Percentiles rank a stretch among this genome's conserved stretches.
phyloP scores from a whole-genome alignment of 2,329 filamentous ascomycete species.

The Orbilia ellipsospora region DNA sequence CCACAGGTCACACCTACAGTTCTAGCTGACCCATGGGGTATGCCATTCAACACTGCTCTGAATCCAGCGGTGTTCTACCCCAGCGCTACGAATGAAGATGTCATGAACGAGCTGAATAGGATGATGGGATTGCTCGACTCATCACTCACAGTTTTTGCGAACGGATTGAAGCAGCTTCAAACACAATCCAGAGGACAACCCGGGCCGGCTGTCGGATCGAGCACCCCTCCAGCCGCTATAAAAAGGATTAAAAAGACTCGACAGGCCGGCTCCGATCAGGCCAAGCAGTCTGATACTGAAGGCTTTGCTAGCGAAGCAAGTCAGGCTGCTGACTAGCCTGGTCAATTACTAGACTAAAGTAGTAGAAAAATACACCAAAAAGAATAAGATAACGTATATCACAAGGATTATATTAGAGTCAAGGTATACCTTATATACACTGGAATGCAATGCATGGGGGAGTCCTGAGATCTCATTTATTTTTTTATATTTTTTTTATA shows the following conservation, averaged over 20 bases:
- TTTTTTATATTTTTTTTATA: conserved; percentile 16
- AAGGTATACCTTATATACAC: conserved; percentile 21
- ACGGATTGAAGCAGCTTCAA: conserved; percentile 45
- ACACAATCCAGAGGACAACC: conserved; percentile 38
- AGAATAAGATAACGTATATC: background rate
- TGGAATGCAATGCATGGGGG: conserved; percentile 25
- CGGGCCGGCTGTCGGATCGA: conserved; percentile 18
- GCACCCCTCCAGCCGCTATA: conserved; percentile 11
- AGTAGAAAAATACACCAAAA: background rate
- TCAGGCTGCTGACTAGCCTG: conserved; percentile 30
- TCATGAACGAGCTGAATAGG: conserved; percentile 36
- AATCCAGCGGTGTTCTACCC: conserved; percentile 50
- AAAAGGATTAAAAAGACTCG: conserved; percentile 44
- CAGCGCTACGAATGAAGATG: conserved; percentile 44
- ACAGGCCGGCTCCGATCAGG: conserved; percentile 26
- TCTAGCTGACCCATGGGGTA: conserved; percentile 47
- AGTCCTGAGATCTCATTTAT: conserved; percentile 16
- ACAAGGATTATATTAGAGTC: conserved; percentile 1
- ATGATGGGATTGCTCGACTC: conserved; percentile 49
- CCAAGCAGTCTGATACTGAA: conserved; percentile 52
- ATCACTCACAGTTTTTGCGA: conserved; percentile 47
- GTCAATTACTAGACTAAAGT: background rate
- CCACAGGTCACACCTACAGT: conserved; percentile 23
- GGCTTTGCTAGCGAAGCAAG: conserved; percentile 52
- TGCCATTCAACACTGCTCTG: conserved; percentile 44